A percentile compares a stretch with the other conserved stretches of the same genome.
These are phyloP conservation scores for Entomortierella parvispora DNA, from an alignment of 192 early-diverging fungal species.

Conservation along the genomic window DNA sequence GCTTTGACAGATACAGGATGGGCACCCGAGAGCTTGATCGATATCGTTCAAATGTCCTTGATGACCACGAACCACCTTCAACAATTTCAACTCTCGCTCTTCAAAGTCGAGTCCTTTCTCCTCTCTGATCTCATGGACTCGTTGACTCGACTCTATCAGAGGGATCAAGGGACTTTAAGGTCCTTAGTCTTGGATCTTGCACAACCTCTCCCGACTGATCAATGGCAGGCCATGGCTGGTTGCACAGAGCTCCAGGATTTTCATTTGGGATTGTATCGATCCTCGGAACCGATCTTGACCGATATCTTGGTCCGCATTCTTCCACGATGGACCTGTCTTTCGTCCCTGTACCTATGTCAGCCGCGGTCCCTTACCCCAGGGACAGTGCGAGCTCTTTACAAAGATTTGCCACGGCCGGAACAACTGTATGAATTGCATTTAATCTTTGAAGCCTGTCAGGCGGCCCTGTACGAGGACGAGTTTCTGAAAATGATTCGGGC, in stretches of 20 bases:
- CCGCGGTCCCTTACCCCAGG: slow-evolving; percentile 31
- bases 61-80: slow-evolving; percentile 18
- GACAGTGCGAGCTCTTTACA: slow-evolving; percentile 12
- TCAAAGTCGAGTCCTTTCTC: slow-evolving; percentile 20
- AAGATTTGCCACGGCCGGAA: slow-evolving; percentile 18
- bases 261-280: slow-evolving; percentile 35
- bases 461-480: slow-evolving; percentile 38
- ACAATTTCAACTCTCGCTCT: slow-evolving; percentile 37
- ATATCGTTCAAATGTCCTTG: slow-evolving; percentile 14
- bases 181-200: slow-evolving; percentile 25
- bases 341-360: slow-evolving; percentile 38
- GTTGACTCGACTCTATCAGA: slow-evolving; percentile 16
- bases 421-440: slow-evolving; percentile 29
- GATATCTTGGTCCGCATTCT: slow-evolving; percentile 21
- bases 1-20: slow-evolving; percentile 42
- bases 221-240: slow-evolving; percentile 23
- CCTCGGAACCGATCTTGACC: slow-evolving; percentile 35
- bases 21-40: slow-evolving; percentile 14
- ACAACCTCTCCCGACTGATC: neutral
- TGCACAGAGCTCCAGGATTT: slow-evolving; percentile 39
- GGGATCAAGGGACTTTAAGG: slow-evolving; percentile 15
- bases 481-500: slow-evolving; percentile 44
- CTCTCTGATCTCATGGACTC: slow-evolving; percentile 13
- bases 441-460: slow-evolving; percentile 50
- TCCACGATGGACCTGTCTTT: slow-evolving; percentile 25